Percentiles rank a stretch among this genome's conserved stretches.
These are phyloP conservation scores for Caryocar brasiliense DNA, from an alignment of 441 rosid species.

Conservation along the genomic window DNA sequence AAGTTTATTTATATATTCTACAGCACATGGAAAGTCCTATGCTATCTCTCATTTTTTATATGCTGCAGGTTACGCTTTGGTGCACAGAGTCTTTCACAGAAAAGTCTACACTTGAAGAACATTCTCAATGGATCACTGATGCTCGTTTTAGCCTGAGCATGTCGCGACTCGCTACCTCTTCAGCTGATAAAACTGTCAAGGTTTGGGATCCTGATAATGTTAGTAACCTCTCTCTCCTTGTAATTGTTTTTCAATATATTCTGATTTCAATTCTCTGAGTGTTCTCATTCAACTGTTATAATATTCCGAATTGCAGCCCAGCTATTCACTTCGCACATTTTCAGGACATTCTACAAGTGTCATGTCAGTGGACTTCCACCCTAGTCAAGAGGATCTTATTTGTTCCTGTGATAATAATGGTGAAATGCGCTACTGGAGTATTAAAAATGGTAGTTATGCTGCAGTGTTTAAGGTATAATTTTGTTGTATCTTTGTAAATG, in stretches of 20 bases:
- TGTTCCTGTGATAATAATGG: slow-evolving; percentile 52
- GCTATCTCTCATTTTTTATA: no score
- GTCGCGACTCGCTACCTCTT: slow-evolving; percentile 53
- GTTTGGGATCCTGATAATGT: slow-evolving; percentile 67
- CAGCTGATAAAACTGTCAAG: slow-evolving; percentile 61
- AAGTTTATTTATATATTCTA: background rate
- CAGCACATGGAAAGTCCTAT: background rate
- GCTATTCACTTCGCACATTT: slow-evolving; percentile 44
- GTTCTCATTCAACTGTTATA: background rate
- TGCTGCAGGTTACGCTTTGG: slow-evolving; percentile 53
- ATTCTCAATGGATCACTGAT: slow-evolving; percentile 51
- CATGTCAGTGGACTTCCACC: slow-evolving; percentile 65
- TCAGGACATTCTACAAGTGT: slow-evolving; percentile 49
- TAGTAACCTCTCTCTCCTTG: slow-evolving; percentile 11
- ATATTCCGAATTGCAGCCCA: slow-evolving; percentile 37
- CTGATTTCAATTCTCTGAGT: background rate
- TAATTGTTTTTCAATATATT: background rate
- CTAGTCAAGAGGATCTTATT: slow-evolving; percentile 50
- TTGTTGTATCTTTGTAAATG: no score
- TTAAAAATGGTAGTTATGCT: slow-evolving; percentile 50
- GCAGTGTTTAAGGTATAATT: slow-evolving; percentile 48
- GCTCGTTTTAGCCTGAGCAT: slow-evolving; percentile 60
- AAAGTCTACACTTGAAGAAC: slow-evolving; percentile 54
- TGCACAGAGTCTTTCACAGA: slow-evolving; percentile 39
- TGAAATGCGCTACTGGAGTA: slow-evolving; percentile 70